Percentiles rank a stretch among this genome's conserved stretches.
Evolutionary conservation across 2,329 filamentous ascomycete genomes (phyloP).

Genomic region (Colletotrichum cereale): DNA sequence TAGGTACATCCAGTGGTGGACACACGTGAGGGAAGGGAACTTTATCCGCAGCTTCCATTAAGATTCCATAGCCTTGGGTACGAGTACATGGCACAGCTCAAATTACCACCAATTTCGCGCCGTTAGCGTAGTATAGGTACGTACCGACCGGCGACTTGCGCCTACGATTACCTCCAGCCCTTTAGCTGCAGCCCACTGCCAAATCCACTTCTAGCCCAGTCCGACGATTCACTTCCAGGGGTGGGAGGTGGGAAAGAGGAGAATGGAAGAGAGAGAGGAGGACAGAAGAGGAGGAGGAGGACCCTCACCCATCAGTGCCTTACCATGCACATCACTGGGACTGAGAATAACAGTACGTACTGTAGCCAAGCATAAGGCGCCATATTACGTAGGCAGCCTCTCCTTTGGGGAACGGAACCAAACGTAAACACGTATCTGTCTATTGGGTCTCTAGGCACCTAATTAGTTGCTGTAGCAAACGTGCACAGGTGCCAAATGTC

Average conservation of each 20-base stretch:
- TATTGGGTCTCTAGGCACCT: neutral
- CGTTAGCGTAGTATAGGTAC: neutral
- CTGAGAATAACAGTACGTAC: neutral
- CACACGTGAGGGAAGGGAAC: neutral
- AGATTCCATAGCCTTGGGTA: constrained; percentile 29
- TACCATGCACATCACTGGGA: neutral
- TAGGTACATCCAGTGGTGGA: neutral
- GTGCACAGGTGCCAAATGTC: constrained; percentile 1
- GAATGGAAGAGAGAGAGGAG: no score
- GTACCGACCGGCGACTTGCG: neutral
- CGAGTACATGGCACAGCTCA: neutral
- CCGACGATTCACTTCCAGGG: constrained; percentile 4
- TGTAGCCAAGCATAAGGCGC: neutral
- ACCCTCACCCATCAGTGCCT: constrained; percentile 27
- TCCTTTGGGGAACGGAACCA: neutral
- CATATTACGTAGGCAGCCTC: no score
- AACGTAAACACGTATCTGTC: neutral
- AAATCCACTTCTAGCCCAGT: constrained; percentile 9
- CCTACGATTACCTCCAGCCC: constrained; percentile 10
- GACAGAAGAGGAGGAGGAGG: neutral
- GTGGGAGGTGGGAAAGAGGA: no score
- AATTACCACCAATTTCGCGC: neutral
- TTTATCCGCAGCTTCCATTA: constrained; percentile 30
- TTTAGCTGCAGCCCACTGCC: constrained; percentile 26
- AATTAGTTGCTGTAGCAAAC: neutral